Conservation (phyloP, 78 protist species). For the Polysphondylium violaceum region DNA sequence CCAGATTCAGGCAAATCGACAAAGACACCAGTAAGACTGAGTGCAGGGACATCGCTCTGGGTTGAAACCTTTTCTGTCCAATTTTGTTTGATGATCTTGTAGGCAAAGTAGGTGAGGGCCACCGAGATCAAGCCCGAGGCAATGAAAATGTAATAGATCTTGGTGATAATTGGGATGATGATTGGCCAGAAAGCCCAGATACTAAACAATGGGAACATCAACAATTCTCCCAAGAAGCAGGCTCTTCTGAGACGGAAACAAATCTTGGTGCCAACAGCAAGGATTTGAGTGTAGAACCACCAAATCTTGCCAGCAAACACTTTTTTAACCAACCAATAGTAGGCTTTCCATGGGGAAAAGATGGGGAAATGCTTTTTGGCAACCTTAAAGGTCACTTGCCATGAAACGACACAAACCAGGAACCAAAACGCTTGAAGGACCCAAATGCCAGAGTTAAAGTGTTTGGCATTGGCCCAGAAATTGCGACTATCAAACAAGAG, state of each 20-base stretch:
- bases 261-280: conserved; percentile 14
- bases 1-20: conserved; percentile 43
- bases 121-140: conserved; percentile 26
- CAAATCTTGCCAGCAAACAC: conserved; percentile 66
- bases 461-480: conserved; percentile 33
- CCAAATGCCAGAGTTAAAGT: conserved; percentile 49
- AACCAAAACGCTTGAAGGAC: conserved; percentile 58
- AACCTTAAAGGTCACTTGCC: conserved; percentile 7
- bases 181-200: conserved; percentile 77
- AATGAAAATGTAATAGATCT: conserved; percentile 65
- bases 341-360: conserved; percentile 63
- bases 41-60: background rate
- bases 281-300: conserved; percentile 33
- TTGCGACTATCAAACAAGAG: conserved; percentile 1
- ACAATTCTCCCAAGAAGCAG: conserved; percentile 64
- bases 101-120: conserved; percentile 1
- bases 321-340: conserved; percentile 66
- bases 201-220: conserved; percentile 77
- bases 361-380: conserved; percentile 24
- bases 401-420: background rate
- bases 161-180: conserved; percentile 64
- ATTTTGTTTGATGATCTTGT: conserved; percentile 26
- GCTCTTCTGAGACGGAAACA: conserved; percentile 66
- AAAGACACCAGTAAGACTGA: conserved; percentile 1
- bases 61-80: conserved; percentile 29